phyloP scores from a whole-genome alignment of 2,329 filamentous ascomycete genomes.

The Colletotrichum eleusines region DNA sequence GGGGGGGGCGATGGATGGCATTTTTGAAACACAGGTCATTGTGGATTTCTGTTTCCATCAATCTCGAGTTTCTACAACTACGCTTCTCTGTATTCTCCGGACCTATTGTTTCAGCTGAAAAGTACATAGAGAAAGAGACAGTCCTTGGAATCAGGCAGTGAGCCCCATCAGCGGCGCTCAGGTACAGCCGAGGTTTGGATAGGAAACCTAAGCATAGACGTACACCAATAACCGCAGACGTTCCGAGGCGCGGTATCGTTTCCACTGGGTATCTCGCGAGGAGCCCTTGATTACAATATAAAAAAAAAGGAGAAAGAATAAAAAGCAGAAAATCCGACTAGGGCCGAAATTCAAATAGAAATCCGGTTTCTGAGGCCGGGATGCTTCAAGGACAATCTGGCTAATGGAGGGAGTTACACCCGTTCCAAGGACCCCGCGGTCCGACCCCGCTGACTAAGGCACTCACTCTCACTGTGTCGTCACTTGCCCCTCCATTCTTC shows the following conservation, averaged over 20 bases:
- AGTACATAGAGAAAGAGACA: not conserved
- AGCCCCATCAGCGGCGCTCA: slow-evolving; percentile 6
- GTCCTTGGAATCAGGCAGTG: not conserved
- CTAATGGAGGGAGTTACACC: not conserved
- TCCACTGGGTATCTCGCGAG: not conserved
- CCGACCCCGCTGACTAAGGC: slow-evolving; percentile 13
- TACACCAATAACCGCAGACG: slow-evolving; percentile 5
- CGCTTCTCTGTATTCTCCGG: not conserved
- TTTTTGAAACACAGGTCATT: not conserved
- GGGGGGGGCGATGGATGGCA: slow-evolving; percentile 2
- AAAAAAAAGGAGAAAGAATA: too few species aligned
- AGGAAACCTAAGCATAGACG: slow-evolving; percentile 21
- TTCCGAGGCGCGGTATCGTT: not conserved
- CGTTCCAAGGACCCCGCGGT: not conserved
- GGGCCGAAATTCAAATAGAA: not conserved
- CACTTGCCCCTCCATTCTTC: slow-evolving; percentile 14
- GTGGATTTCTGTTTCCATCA: not conserved
- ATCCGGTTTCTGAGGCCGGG: not conserved
- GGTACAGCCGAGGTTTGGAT: slow-evolving; percentile 14
- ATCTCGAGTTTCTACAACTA: not conserved
- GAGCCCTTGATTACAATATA: not conserved
- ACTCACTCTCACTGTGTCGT: slow-evolving; percentile 12
- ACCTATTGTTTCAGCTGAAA: not conserved
- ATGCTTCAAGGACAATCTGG: not conserved
- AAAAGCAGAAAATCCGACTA: not conserved